Evolutionary conservation across 2,329 filamentous ascomycete genomes (phyloP).

Genomic region (Beauveria rudraprayagi): DNA sequence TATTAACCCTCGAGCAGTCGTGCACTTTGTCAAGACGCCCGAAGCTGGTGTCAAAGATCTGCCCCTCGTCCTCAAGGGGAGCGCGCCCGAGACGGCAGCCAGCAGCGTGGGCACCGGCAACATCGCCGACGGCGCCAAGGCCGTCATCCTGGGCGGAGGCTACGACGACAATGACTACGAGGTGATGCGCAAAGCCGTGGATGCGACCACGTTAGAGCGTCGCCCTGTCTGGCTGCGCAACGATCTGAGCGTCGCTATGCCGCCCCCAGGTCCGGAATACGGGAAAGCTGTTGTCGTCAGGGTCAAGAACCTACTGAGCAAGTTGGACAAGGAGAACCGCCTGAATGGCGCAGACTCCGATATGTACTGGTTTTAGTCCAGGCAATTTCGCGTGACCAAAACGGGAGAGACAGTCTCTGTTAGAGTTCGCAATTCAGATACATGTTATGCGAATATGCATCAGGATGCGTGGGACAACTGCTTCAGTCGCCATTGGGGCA

Average conservation of each 20-base stretch:
- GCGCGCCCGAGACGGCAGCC: not conserved
- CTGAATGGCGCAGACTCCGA: constrained; percentile 11
- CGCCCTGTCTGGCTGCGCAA: constrained; percentile 18
- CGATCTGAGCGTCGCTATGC: constrained; percentile 16
- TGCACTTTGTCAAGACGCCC: constrained; percentile 11
- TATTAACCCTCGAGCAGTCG: not conserved
- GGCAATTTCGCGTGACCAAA: too few species aligned
- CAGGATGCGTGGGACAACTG: too few species aligned
- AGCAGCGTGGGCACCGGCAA: constrained; percentile 9
- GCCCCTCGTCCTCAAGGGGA: constrained; percentile 5
- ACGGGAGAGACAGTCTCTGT: too few species aligned
- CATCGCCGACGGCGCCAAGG: not conserved
- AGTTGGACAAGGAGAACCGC: constrained; percentile 17
- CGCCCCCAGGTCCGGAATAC: constrained; percentile 21
- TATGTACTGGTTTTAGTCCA: constrained; percentile 4
- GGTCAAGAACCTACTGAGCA: constrained; percentile 17
- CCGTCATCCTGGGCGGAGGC: constrained; percentile 9
- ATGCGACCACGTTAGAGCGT: not conserved
- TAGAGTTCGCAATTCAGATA: not conserved
- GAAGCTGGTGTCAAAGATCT: constrained; percentile 10
- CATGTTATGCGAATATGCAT: not conserved
- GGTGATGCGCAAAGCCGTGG: constrained; percentile 8
- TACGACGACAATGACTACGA: constrained; percentile 6
- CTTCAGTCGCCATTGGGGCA: too few species aligned
- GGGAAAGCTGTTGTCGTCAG: constrained; percentile 19